phyloP scores from a whole-genome alignment of 75 land plant genomes.

The Selaginella moellendorffii region DNA sequence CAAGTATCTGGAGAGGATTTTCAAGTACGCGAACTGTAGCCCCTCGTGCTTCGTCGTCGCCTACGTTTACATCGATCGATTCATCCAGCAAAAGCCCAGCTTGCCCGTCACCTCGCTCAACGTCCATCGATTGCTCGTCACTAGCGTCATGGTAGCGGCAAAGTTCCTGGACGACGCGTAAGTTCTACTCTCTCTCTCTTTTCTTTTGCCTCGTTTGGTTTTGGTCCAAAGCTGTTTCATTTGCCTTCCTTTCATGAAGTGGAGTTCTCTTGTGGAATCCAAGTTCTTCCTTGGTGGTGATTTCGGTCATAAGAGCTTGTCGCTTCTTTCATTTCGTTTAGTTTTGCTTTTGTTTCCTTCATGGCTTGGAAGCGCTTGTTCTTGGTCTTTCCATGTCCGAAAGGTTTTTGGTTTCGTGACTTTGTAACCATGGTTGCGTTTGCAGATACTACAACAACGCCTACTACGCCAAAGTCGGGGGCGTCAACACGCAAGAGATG shows the following conservation, averaged over 20 bases:
- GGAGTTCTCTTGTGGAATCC: too few species aligned
- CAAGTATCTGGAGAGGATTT: conserved; percentile 52
- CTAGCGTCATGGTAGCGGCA: conserved; percentile 61
- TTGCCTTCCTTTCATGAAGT: too few species aligned
- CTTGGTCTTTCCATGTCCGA: neutral
- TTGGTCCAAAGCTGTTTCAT: neutral
- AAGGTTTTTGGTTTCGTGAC: neutral
- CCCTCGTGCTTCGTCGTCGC: conserved; percentile 65
- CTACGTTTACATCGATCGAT: conserved; percentile 55
- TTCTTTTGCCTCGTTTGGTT: neutral
- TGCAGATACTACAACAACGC: conserved; percentile 42
- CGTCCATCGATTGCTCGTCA: conserved; percentile 60
- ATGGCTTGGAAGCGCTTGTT: neutral
- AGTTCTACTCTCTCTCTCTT: conserved; percentile 10
- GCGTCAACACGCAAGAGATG: conserved; percentile 36
- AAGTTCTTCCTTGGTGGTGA: too few species aligned
- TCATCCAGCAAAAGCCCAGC: conserved; percentile 31
- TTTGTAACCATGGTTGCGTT: neutral
- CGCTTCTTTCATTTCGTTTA: neutral
- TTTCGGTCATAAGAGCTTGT: too few species aligned
- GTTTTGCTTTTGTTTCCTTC: neutral
- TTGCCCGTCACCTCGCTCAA: conserved; percentile 34
- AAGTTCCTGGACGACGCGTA: conserved; percentile 71
- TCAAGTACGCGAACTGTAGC: conserved; percentile 40
- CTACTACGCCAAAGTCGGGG: conserved; percentile 53